Base-by-base conservation (phyloP, 805 yeast genomes). In the Candida boleticola region DNA sequence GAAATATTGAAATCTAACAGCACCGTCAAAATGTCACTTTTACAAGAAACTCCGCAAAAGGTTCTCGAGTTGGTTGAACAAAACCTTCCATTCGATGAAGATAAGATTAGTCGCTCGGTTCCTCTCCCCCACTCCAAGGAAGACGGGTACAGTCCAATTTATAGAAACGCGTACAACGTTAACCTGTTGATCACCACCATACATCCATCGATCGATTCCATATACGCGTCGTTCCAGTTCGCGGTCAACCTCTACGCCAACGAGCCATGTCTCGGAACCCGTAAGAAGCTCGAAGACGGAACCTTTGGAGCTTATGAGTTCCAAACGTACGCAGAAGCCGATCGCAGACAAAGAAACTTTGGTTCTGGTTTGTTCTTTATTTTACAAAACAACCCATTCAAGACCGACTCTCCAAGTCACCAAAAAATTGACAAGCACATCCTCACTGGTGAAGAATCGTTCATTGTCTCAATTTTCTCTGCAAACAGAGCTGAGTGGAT, bases 401-500 rank as follows among this genome's bases (percentile, higher is more conserved):
- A 53, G 30, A 52, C 59, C 16, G 52, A 58, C 20, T 51, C 56
- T 18, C 53, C 46, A 13, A 44, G 52, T 18, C 66, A 63, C 41
- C 42, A 39, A 9, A 59, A 58, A 36, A 57, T 68, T 37, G 51
- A 50, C 18, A 43, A 48, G 32, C 50, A 50, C 37, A 44, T 37
- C 10, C 14, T 13, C 11, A 29, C 37, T 14, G 33, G 29, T 2
- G 49, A 48, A 36, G 68, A 67, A 19, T 55, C 68, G 3, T 82
- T 80, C 50, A 64, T 81, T 29, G 73, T 82, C 36, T 67, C 84
- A 1, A 52, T 83, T 16, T 76, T 77, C 57, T 73, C 84, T 19
- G 67, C 72, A 16, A 83, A 83, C 56, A 67, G 80, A 37, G 68
- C 76, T 6, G 87, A 85, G 60, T 85, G 93, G 93, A 69, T 74